Evolutionary conservation across 768 basidiomycete genomes (phyloP), one percentile per base, ranked within the genome.

Genomic region (Ramaria sp.): DNA sequence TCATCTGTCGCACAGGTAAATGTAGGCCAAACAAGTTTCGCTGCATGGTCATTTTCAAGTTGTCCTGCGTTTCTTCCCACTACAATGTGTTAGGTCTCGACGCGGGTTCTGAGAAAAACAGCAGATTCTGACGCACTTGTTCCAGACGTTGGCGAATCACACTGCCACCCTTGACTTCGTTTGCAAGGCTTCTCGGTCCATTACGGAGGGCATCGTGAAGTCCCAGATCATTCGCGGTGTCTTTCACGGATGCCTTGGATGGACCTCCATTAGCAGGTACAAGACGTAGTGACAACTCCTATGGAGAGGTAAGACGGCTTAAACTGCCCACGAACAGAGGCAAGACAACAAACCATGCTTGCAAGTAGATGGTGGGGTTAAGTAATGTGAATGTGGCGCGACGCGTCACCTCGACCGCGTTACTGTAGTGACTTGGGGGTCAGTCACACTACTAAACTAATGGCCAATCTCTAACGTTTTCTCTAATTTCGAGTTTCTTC

Each of bases 61-160:
- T 87, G 68, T 91, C 87, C 68, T 96, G 93, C 7, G 94, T 92
- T 61, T 83, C 83, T 53, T 93, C 86, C 96, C 96, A 98, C 95
- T 98, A 61, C 13, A 39, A 9, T 45, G 47, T 6, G 31, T 22
- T 33, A 45, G 41, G 30, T 61, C 33, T 49, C 30, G 12, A 43
- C 33, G 33, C 10, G 13, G 34, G 34, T 13, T 10, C 34, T 9
- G 41, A 59, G 10, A 55, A 27, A n/a, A 33, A 13, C 11, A 43
- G 59, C 33, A 37, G 11, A 45, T 48, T 20, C 34, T 37, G 34
- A 67, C 84, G 54, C 60, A 94, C 95, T 63, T 83, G 86, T 65
- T 88, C 80, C 30, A 98, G 72, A 48, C 95, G 78, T 6, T 78
- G 72, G 69, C 83, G 83, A 46, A 96, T 66, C 5, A 75, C 72